These are phyloP conservation scores for Zizania latifolia DNA, from an alignment of 176 grass and related monocot genomes.

Conservation along the genomic window DNA sequence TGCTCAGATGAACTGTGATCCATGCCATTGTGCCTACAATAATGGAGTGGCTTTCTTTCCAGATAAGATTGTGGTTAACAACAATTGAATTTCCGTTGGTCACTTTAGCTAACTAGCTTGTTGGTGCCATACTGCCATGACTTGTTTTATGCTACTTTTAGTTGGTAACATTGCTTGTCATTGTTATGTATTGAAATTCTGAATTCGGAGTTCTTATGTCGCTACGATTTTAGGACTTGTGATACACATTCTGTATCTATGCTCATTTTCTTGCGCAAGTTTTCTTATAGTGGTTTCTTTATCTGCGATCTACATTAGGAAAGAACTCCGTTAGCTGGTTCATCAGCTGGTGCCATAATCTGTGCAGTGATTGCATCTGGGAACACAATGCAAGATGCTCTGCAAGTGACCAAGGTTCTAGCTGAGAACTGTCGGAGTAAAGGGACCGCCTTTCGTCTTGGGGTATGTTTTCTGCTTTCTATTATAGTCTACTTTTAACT, in stretches of 20 bases:
- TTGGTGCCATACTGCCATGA: not conserved
- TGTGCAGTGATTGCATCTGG: slow-evolving; percentile 95
- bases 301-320: slow-evolving; percentile 43
- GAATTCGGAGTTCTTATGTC: not conserved
- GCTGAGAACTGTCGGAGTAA: slow-evolving; percentile 80
- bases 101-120: not conserved
- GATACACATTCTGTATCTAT: not conserved
- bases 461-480: slow-evolving; percentile 35
- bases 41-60: not conserved
- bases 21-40: not conserved
- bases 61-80: not conserved
- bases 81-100: not conserved
- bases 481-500: not conserved
- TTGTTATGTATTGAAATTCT: slow-evolving; percentile 12
- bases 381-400: slow-evolving; percentile 79
- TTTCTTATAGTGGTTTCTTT: slow-evolving; percentile 6
- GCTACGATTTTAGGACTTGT: slow-evolving; percentile 8
- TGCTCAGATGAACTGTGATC: not conserved
- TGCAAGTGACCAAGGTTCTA: slow-evolving; percentile 69
- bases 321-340: slow-evolving; percentile 86
- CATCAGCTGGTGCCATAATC: slow-evolving; percentile 95
- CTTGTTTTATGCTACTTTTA: not conserved
- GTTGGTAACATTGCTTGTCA: not conserved
- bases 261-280: not conserved
- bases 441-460: slow-evolving; percentile 89